A percentile compares a stretch with the other conserved stretches of the same genome.
These are phyloP conservation scores for Botrytis hyacinthi DNA, from an alignment of 2,329 filamentous ascomycete genomes.

Conservation along the genomic window DNA sequence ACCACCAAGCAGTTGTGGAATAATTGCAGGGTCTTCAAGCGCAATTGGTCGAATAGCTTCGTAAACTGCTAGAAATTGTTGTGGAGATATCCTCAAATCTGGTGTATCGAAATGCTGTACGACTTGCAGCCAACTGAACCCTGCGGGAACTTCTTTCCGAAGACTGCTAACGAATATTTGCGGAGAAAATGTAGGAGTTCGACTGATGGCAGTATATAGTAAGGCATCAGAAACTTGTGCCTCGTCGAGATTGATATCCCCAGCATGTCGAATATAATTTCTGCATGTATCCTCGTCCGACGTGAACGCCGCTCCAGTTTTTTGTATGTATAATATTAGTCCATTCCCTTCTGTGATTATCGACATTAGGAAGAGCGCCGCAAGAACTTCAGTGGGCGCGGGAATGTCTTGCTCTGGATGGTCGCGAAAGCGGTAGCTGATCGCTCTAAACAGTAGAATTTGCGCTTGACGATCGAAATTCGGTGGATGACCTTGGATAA, in stretches of 20 bases:
- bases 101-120: conserved; percentile 79
- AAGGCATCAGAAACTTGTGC: conserved; percentile 80
- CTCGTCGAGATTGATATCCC: conserved; percentile 65
- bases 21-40: conserved; percentile 65
- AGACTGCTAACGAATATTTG: conserved; percentile 59
- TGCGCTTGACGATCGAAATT: conserved; percentile 77
- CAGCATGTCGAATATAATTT: conserved; percentile 52
- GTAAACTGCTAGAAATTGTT: conserved; percentile 81
- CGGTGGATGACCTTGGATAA: conserved; percentile 81
- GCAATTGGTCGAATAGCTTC: conserved; percentile 74
- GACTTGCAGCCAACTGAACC: conserved; percentile 70
- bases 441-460: conserved; percentile 61
- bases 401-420: conserved; percentile 55
- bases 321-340: conserved; percentile 68
- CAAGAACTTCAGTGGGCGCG: conserved; percentile 68
- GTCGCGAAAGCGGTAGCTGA: conserved; percentile 59
- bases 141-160: conserved; percentile 57
- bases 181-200: conserved; percentile 53
- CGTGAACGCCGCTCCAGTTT: conserved; percentile 72
- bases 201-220: conserved; percentile 61
- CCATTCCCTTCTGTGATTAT: conserved; percentile 60
- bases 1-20: conserved; percentile 88
- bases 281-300: conserved; percentile 67
- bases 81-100: conserved; percentile 69
- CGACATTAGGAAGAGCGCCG: conserved; percentile 66